Percentiles rank a stretch among this genome's conserved stretches.
Conservation (phyloP, 495 filamentous ascomycete genomes). For the Penicillium desertorum region DNA sequence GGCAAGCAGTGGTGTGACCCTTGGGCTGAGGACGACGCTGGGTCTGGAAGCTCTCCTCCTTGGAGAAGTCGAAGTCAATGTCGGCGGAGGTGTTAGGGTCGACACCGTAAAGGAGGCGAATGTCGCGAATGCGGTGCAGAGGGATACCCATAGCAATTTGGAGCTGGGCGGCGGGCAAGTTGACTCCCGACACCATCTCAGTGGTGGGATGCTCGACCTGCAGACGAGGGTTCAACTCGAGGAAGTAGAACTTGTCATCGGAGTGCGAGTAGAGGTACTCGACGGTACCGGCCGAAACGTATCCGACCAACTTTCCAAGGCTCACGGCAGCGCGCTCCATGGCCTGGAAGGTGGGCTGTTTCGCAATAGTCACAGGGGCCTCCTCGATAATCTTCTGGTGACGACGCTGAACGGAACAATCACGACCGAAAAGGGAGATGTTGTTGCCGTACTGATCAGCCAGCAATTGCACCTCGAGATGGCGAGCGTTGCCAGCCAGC, state of each 20-base stretch:
- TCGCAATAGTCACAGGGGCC: conserved; percentile 94
- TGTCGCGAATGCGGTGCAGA: conserved; percentile 91
- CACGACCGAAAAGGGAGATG: conserved; percentile 96
- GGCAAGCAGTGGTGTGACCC: conserved; percentile 95
- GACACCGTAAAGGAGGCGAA: conserved; percentile 92
- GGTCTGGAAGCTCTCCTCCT: conserved; percentile 74
- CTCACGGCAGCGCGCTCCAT: conserved; percentile 98
- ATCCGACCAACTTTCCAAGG: conserved; percentile 89
- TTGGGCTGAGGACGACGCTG: conserved; percentile 90
- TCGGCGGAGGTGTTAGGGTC: conserved; percentile 81
- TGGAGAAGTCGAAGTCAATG: conserved; percentile 96
- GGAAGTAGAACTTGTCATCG: conserved; percentile 99
- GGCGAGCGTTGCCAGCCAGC: conserved; percentile 90
- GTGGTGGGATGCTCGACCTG: conserved; percentile 99
- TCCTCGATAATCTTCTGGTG: conserved; percentile 99
- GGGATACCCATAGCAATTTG: conserved; percentile 99
- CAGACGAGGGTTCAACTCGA: conserved; percentile 95
- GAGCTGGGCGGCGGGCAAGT: conserved; percentile 93
- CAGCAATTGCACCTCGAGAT: conserved; percentile 95
- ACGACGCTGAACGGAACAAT: conserved; percentile 97
- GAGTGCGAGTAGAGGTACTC: conserved; percentile 99
- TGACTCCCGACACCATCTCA: conserved; percentile 98
- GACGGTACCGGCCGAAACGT: conserved; percentile 97
- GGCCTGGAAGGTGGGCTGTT: conserved; percentile 78
- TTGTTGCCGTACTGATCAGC: conserved; percentile 99